Percentiles rank a stretch among this genome's conserved stretches.
Conservation (phyloP, 2,329 filamentous ascomycete genomes). For the Epichloe elymi region DNA sequence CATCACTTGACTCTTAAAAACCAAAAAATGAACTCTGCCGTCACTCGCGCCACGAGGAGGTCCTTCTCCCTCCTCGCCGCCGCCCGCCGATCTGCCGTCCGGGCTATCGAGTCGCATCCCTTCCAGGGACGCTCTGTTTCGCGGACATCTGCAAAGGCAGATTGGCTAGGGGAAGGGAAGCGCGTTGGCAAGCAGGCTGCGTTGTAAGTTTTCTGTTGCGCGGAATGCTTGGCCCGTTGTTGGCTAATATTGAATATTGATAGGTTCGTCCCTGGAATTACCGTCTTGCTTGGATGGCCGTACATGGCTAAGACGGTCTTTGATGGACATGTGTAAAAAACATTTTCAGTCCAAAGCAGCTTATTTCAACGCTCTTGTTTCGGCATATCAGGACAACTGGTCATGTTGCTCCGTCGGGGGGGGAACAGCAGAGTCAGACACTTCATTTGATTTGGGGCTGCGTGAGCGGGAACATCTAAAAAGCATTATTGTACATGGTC, state of each 20-base stretch:
- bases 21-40: conserved; percentile 15
- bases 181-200: conserved; percentile 18
- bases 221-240: conserved; percentile 3
- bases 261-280: conserved; percentile 23
- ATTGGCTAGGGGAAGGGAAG: conserved; percentile 21
- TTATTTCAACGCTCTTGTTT: background rate
- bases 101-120: conserved; percentile 23
- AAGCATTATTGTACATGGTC: too few species aligned
- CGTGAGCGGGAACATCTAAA: too few species aligned
- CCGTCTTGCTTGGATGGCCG: conserved; percentile 23
- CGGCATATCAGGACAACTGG: background rate
- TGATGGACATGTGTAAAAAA: conserved; percentile 18
- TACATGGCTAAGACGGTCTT: conserved; percentile 14
- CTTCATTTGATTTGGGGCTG: too few species aligned
- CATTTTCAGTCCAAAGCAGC: background rate
- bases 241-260: background rate
- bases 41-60: conserved; percentile 18
- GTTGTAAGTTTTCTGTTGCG: conserved; percentile 16
- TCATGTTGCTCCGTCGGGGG: too few species aligned
- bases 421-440: too few species aligned
- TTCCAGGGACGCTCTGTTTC: conserved; percentile 20
- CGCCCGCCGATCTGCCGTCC: conserved; percentile 21
- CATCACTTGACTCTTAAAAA: too few species aligned
- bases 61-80: conserved; percentile 21
- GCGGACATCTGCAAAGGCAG: conserved; percentile 15